Evolutionary conservation across 2,329 filamentous ascomycete species (phyloP), one percentile per base, ranked within the genome.

Genomic region (Mariannaea sp.): DNA sequence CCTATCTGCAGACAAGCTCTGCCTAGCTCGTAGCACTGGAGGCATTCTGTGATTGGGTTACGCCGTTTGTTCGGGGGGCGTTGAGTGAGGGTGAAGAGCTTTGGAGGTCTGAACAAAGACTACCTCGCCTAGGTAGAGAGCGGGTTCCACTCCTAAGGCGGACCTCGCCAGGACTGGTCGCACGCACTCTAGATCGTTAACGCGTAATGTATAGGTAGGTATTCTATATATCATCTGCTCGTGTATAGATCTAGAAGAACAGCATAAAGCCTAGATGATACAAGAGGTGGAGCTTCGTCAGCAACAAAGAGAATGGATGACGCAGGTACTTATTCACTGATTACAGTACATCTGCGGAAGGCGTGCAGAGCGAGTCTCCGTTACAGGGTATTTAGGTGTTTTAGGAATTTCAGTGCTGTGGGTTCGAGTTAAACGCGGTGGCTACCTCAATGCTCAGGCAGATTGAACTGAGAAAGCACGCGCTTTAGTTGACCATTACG

Each of bases 1-100:
- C 49, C 81, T 80, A 44, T 90, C 85, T 69, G 90, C 91, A 19
- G 84, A 73, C n/a, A 89, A 72, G 58, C 80, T 80, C 49, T 82
- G 80, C 49, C 84, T 68, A 26, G 74, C 70, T 36, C 76, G 71
- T 8, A 78, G 64, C 2, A 76, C 66, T 10, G 76, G 73, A 17
- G 73, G 73, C 75, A 78, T 79, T 51, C 43, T 45, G n/a, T 9
- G 12, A 30, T 13, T 10, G 12, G 32, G 33, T 22, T 38, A 43
- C 12, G 20, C 6, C 13, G 27, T n/a, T n/a, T 12, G 10, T 10
- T 40, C 33, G 19, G 19, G 20, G 6, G 12, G 8, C 22, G 32
- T 26, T 22, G 17, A 27, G 38, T 39, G 35, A 14, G 13, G 13
- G 10, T 32, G 29, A 12, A 12, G 29, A 32, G 13, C 10, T 32